These are phyloP conservation scores for Vinca minor DNA, from an alignment of 257 asterid species.

Conservation along the genomic window DNA sequence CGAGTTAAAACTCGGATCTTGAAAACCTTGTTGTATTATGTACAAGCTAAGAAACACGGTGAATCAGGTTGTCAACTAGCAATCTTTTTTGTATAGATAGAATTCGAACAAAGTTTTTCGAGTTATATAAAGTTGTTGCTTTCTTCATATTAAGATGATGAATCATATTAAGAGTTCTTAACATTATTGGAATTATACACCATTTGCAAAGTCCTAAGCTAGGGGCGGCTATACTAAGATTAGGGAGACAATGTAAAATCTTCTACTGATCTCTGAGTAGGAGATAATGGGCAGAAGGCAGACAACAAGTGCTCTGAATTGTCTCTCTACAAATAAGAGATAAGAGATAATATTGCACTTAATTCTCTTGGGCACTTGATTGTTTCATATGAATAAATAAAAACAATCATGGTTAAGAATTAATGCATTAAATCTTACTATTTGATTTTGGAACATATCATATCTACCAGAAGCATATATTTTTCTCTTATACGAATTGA, in stretches of 20 bases:
- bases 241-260: background rate
- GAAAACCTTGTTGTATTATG: too few species aligned
- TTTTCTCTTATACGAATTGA: too few species aligned
- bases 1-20: too few species aligned
- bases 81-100: too few species aligned
- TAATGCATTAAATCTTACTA: too few species aligned
- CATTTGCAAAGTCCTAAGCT: background rate
- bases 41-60: background rate
- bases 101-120: too few species aligned
- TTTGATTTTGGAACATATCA: too few species aligned
- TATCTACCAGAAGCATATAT: too few species aligned
- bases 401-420: too few species aligned
- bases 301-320: conserved; percentile 4
- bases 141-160: background rate
- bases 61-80: background rate
- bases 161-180: background rate
- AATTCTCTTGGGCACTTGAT: too few species aligned
- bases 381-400: too few species aligned
- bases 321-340: conserved; percentile 3
- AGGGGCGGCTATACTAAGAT: background rate
- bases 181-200: background rate
- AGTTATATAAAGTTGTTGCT: background rate
- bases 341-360: too few species aligned
- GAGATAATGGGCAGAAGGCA: conserved; percentile 9
- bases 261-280: background rate